phyloP scores from a whole-genome alignment of 2,329 filamentous ascomycete genomes.

The Drechmeria coniospora region DNA sequence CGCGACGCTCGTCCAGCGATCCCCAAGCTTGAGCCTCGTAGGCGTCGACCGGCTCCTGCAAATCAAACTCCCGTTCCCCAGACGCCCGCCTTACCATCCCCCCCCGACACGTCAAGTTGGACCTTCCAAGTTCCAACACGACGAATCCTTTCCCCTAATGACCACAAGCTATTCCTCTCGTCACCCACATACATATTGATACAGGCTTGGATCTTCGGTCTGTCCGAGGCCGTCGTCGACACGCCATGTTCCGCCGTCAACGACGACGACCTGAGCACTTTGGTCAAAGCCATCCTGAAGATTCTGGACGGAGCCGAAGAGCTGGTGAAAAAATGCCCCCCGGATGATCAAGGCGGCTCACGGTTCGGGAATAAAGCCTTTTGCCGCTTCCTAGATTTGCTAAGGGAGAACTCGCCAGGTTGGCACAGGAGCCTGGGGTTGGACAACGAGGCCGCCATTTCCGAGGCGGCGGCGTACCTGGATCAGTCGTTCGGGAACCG shows the following conservation, averaged over 20 bases:
- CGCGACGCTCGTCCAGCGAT: constrained; percentile 8
- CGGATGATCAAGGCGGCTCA: constrained; percentile 74
- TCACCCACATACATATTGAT: constrained; percentile 66
- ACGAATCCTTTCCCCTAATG: constrained; percentile 64
- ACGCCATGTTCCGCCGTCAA: constrained; percentile 46
- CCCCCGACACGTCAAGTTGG: constrained; percentile 44
- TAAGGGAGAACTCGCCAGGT: constrained; percentile 34
- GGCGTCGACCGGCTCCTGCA: constrained; percentile 32
- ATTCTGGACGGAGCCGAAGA: constrained; percentile 56
- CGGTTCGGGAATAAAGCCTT: constrained; percentile 93
- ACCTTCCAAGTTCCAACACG: constrained; percentile 53
- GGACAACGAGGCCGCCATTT: constrained; percentile 33
- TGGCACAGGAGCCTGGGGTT: constrained; percentile 54
- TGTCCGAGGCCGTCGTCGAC: constrained; percentile 68
- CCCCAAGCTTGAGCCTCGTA: constrained; percentile 52
- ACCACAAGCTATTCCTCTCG: constrained; percentile 67
- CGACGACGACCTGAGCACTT: constrained; percentile 40
- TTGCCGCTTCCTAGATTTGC: constrained; percentile 59
- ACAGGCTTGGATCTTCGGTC: constrained; percentile 68
- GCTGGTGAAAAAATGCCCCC: constrained; percentile 54
- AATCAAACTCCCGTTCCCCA: constrained; percentile 52
- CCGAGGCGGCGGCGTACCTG: constrained; percentile 69
- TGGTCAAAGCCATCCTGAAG: constrained; percentile 46
- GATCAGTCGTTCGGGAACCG: constrained; percentile 74
- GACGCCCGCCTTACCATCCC: constrained; percentile 58